Evolutionary conservation across 75 land plant genomes (phyloP), one percentile per base, ranked within the genome.

Genomic region (Sequoia sempervirens): DNA sequence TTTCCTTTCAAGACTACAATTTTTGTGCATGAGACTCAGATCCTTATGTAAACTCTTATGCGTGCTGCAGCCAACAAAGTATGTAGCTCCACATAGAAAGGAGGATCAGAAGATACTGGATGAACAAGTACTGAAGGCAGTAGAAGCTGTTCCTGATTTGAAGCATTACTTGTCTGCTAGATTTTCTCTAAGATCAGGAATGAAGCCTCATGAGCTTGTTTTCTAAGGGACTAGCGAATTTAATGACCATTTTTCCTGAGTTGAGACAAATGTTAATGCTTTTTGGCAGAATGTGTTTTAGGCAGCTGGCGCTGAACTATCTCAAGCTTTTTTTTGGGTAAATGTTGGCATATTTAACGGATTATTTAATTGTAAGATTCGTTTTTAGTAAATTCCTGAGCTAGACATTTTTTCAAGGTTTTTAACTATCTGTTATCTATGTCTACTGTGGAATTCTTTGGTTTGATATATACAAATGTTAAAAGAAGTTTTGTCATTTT

Each of bases 141-240:
- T 90, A 7, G 89, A 90, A 78, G 36, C 80, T 7, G 86, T 89
- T 54, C 87, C 87, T 13, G 89, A 89, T 41, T 69, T 91, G 86
- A 90, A 83, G 61, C 66, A 86, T 0, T 91, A 91, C 70, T 73
- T 91, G 66, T 68, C 85, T 69, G 86, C 92, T 26, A 90, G 92
- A 36, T 91, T 91, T 75, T 85, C 90, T 81, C 80, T 91, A 82
- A 90, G 86, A 81, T 87, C 91, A 45, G 92, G 92, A 37, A 86
- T 90, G 83, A 91, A 90, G 86, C 92, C 92, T 8, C 92, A 91
- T 83, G 92, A 91, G 86, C 87, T 91, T 61, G 89, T 90, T 13
- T 91, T 91, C 72, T 91, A 84, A 74, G 70, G 47, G 53, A 75
- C 26, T 4, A 23, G n/a, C 2, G 20, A 15, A 17, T 3, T 58